Evolutionary conservation across 1,139 yeast species (phyloP).

Genomic region (Eremothecium sinecaudum): DNA sequence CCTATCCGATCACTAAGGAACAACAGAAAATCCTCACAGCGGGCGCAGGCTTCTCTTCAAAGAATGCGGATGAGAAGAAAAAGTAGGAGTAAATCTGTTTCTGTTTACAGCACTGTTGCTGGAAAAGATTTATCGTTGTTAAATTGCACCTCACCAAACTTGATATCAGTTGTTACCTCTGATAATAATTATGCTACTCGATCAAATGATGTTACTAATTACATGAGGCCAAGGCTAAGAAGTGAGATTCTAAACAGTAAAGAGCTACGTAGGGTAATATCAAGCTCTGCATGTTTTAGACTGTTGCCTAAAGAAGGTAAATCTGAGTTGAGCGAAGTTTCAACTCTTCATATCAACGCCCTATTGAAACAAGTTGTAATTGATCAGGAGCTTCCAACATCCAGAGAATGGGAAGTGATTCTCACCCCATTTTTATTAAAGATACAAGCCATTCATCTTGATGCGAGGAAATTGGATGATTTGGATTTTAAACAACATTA

Average conservation of each 20-base stretch:
- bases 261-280: conserved; percentile 9
- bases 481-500: conserved; percentile 73
- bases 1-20: conserved; percentile 31
- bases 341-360: conserved; percentile 29
- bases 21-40: conserved; percentile 42
- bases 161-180: conserved; percentile 25
- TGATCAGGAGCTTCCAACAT: conserved; percentile 53
- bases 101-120: conserved; percentile 13
- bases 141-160: conserved; percentile 27
- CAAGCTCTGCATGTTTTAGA: conserved; percentile 9
- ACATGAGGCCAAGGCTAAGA: conserved; percentile 6
- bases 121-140: conserved; percentile 17
- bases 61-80: conserved; percentile 54
- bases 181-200: conserved; percentile 12
- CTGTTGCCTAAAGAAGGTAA: conserved; percentile 14
- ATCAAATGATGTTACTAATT: conserved; percentile 2
- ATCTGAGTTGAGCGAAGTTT: conserved; percentile 32
- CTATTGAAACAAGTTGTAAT: conserved; percentile 49
- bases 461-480: conserved; percentile 55
- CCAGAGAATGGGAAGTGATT: conserved; percentile 47
- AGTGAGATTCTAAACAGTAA: conserved; percentile 7
- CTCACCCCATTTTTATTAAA: conserved; percentile 39
- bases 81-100: conserved; percentile 38
- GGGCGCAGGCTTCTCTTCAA: conserved; percentile 59
- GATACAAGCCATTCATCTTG: conserved; percentile 44